Conservation (phyloP, 768 basidiomycete genomes). For the Termitomyces sp. region DNA sequence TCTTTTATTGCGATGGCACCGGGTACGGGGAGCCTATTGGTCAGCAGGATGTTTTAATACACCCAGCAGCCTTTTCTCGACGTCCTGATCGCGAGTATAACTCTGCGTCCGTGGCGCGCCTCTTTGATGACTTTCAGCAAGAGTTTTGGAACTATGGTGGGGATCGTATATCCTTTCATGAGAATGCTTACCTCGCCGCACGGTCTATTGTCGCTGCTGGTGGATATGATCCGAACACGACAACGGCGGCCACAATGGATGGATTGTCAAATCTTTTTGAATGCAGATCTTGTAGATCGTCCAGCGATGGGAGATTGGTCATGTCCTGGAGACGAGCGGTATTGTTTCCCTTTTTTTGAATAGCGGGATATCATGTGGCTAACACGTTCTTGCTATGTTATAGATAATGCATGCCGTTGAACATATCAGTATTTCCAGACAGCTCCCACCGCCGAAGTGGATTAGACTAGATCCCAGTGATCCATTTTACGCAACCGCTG, state of each 20-base stretch:
- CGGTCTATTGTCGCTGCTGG: constrained; percentile 11
- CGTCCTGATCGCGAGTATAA: constrained; percentile 6
- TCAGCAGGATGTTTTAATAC: constrained; percentile 13
- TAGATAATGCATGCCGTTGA: constrained; percentile 13
- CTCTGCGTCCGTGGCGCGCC: constrained; percentile 8
- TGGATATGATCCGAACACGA: constrained; percentile 18
- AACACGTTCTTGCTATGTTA: constrained; percentile 1
- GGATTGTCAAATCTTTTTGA: constrained; percentile 18
- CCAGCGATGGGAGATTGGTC: constrained; percentile 11
- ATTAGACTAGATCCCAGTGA: constrained; percentile 7
- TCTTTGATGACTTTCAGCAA: constrained; percentile 17
- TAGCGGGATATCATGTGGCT: constrained; percentile 17
- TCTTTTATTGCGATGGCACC: constrained; percentile 15
- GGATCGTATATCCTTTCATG: constrained; percentile 14
- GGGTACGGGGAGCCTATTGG: constrained; percentile 14
- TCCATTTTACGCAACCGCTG: constrained; percentile 7
- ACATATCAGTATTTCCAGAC: constrained; percentile 6
- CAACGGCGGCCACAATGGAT: constrained; percentile 20
- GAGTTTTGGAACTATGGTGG: constrained; percentile 18
- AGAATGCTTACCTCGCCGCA: constrained; percentile 14
- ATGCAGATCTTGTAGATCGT: constrained; percentile 16
- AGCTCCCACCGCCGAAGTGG: constrained; percentile 8
- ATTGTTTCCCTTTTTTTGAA: constrained; percentile 33
- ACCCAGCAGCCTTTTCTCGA: constrained; percentile 13
- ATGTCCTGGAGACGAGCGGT: constrained; percentile 21